A percentile compares a stretch with the other conserved stretches of the same genome.
These are phyloP conservation scores for Massarina eburnea DNA, from an alignment of 2,329 filamentous ascomycete genomes.

Conservation along the genomic window DNA sequence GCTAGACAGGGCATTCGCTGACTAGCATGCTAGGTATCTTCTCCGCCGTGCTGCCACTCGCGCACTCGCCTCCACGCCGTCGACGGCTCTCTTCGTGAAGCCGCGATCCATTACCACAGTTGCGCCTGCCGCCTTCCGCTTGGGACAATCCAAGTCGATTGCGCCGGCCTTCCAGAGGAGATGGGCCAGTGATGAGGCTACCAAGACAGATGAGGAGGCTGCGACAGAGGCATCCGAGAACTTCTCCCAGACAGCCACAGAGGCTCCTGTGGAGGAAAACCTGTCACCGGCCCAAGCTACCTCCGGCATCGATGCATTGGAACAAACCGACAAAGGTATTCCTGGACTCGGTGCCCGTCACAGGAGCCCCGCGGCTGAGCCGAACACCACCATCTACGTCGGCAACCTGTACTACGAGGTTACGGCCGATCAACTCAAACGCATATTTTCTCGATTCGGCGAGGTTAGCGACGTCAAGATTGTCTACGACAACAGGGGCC, in stretches of 20 bases:
- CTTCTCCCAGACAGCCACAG: conserved; percentile 40
- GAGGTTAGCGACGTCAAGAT: conserved; percentile 56
- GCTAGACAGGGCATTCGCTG: conserved; percentile 21
- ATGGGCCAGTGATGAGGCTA: conserved; percentile 52
- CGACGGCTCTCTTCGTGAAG: conserved; percentile 47
- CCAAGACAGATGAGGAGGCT: conserved; percentile 40
- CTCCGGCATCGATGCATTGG: conserved; percentile 27
- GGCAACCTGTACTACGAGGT: conserved; percentile 73
- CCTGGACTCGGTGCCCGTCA: not conserved
- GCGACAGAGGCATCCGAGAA: conserved; percentile 28
- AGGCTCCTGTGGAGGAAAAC: conserved; percentile 38
- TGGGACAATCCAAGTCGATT: conserved; percentile 44
- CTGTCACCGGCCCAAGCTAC: conserved; percentile 32
- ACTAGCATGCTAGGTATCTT: conserved; percentile 51
- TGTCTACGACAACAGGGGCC: conserved; percentile 61
- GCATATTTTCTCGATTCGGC: conserved; percentile 62
- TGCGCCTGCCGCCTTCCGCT: conserved; percentile 31
- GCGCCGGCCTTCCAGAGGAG: conserved; percentile 48
- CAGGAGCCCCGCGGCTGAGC: conserved; percentile 11
- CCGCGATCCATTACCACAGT: conserved; percentile 40
- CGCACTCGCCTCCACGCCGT: conserved; percentile 52
- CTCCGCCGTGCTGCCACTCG: conserved; percentile 61
- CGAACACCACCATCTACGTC: conserved; percentile 58
- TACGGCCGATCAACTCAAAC: conserved; percentile 60
- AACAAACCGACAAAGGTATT: conserved; percentile 9